A percentile compares a stretch with the other conserved stretches of the same genome.
These are phyloP conservation scores for Parasarocladium wereldwijsianum DNA, from an alignment of 2,329 filamentous ascomycete genomes.

Conservation along the genomic window DNA sequence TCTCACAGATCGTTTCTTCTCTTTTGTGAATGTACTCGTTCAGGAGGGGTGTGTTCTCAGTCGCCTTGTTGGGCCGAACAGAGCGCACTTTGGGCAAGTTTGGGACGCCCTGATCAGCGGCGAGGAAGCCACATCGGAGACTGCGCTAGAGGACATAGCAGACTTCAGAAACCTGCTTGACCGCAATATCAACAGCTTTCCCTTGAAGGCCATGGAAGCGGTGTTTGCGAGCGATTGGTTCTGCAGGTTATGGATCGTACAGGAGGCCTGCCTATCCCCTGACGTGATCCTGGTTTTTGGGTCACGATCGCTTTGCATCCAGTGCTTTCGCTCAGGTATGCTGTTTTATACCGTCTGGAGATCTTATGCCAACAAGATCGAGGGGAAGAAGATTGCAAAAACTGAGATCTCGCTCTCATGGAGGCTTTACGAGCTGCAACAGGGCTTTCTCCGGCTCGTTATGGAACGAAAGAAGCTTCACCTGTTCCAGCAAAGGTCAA, in stretches of 20 bases:
- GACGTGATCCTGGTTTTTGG: conserved; percentile 14
- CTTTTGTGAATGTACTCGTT: conserved; percentile 7
- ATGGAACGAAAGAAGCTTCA: conserved; percentile 18
- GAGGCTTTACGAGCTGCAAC: conserved; percentile 10
- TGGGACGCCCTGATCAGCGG: conserved; percentile 16
- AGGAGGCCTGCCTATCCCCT: conserved; percentile 16
- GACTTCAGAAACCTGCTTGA: conserved; percentile 12
- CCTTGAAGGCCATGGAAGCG: conserved; percentile 12
- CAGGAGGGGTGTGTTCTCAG: conserved; percentile 10
- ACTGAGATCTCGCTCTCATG: conserved; percentile 8
- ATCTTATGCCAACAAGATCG: conserved; percentile 11
- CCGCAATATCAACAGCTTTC: conserved; percentile 10
- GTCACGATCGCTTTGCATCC: conserved; percentile 10
- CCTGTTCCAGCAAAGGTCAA: conserved; percentile 4
- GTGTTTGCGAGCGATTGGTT: conserved; percentile 16
- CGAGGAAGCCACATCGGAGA: conserved; percentile 5
- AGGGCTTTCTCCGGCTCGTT: conserved; percentile 11
- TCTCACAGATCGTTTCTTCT: conserved; percentile 10
- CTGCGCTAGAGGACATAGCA: conserved; percentile 11
- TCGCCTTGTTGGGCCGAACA: conserved; percentile 12
- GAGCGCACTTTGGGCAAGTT: conserved; percentile 10
- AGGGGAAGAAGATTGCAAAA: conserved; percentile 5
- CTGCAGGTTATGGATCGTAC: conserved; percentile 19
- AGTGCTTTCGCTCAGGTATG: conserved; percentile 11
- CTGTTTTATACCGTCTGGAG: conserved; percentile 17